A percentile compares a stretch with the other conserved stretches of the same genome.
Conservation (phyloP, 257 asterid genomes). For the Paulownia fortunei region DNA sequence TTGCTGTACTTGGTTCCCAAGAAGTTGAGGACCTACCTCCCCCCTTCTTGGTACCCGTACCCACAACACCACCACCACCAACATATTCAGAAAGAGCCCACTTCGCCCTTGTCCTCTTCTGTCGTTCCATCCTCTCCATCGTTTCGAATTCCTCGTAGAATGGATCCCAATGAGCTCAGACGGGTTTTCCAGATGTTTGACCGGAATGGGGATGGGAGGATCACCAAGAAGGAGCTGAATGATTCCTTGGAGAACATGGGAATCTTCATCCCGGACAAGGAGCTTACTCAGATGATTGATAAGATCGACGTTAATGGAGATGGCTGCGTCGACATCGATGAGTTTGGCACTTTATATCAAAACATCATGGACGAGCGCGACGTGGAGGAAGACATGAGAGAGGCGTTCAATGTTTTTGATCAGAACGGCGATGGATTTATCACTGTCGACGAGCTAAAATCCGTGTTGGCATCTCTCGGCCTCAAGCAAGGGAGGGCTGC, state of each 20-base stretch:
- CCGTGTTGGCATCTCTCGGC: constrained; percentile 59
- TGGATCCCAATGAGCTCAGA: constrained; percentile 56
- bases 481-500: constrained; percentile 57
- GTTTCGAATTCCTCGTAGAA: constrained; percentile 17
- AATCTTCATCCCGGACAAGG: constrained; percentile 54
- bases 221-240: constrained; percentile 58
- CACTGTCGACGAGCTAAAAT: constrained; percentile 59
- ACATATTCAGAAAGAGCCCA: constrained; percentile 10
- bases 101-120: background rate
- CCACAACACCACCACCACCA: constrained; percentile 23
- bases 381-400: constrained; percentile 62
- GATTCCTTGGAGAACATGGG: constrained; percentile 71
- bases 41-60: constrained; percentile 48
- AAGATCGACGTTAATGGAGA: constrained; percentile 58
- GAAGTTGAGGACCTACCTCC: constrained; percentile 52
- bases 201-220: constrained; percentile 63
- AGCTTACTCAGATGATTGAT: constrained; percentile 52
- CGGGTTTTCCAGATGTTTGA: constrained; percentile 66
- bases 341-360: constrained; percentile 54
- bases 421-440: constrained; percentile 67
- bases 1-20: constrained; percentile 51
- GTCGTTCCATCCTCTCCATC: background rate
- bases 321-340: constrained; percentile 64
- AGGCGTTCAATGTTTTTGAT: constrained; percentile 71
- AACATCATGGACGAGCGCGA: constrained; percentile 57